Base-by-base conservation (phyloP, 2,329 filamentous ascomycete genomes). In the Davidsoniella australis region DNA sequence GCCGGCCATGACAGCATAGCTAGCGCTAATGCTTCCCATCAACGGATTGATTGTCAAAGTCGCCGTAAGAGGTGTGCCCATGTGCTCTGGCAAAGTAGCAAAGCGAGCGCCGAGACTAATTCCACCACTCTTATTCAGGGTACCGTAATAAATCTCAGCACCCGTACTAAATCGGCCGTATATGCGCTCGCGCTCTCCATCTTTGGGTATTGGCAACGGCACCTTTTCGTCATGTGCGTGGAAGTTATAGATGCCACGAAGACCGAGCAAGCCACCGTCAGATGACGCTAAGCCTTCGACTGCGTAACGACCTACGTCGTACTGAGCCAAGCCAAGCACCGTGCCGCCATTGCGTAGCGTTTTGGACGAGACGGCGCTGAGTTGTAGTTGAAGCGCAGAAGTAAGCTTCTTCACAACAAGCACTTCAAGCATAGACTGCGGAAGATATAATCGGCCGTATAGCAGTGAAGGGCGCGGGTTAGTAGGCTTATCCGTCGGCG, bases 241-340 rank as follows among this genome's bases (percentile, higher is more conserved):
- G 61, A 94, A 96, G 62, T 98, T 96, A 70, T 94, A 98, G 1
- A 98, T 70, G 0, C 87, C 91, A 23, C 89, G 76, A 54, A 94
- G 67, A 12, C 91, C 91, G 56, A 98, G 71, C 8, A 98, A 69
- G 0, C 86, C 85, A 26, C 88, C 93, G 59, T 96, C 91, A 0
- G 89, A 93, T 45, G 86, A 94, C 55, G 87, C 89, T 20, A 98
- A 72, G 20, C 87, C 89, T 60, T 98, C 91, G 0, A 89, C 73
- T 49, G 82, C 86, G 64, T 89, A 96, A 58, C 83, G 85, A 23
- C 87, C 87, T 17, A 79, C 75, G 62, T 96, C 87, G 58, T 89
- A 88, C 60, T 87, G 82, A 54, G 83, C 69, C 55, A 85, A 66
- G 0, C 78, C 82, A 26, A 89, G 67, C 40, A 86, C 67, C 0